Base-by-base conservation (phyloP, 768 basidiomycete genomes). In the Russula sp. region DNA sequence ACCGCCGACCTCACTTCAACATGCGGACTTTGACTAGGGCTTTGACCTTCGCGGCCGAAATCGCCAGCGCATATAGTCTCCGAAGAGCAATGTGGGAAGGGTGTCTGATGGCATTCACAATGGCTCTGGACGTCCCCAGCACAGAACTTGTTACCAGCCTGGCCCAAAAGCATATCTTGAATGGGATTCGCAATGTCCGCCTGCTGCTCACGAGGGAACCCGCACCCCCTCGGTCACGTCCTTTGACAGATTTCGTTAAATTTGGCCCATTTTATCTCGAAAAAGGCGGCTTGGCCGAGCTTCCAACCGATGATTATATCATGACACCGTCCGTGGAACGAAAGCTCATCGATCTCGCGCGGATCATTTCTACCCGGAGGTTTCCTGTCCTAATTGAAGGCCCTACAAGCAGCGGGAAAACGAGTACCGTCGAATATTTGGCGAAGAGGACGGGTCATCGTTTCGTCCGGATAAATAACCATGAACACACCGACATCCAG, bases 401-500 rank as follows among this genome's bases (percentile, higher is more conserved):
- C 1, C 97, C 96, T 0, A 99, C 97, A 0, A 98, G 97, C 1
- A 90, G 89, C 62, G 97, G 97, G 44, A 99, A 99, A 79, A 99
- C 97, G 2, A 94, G 92, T 69, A 92, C 96, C 1, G 86, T 99
- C 51, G 95, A 98, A 76, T 98, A 95, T 74, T 83, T 99, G 32
- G 96, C 97, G 6, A 85, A 84, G 65, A 82, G 90, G 61, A 97
- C 94, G 0, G 96, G 97, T 0, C 97, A 99, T 78, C 86, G 83
- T 40, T 98, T 98, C 75, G 87, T 99, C 34, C 91, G 97, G 46
- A 98, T 99, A 81, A 99, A 99, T 78, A 99, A 99, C 71, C 97
- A 99, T 76, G 97, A 99, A 67, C 97, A 98, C 72, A 99, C 97
- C 6, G 97, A 99, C 72, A 97, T 99, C 56, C 97, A 99, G 72